phyloP scores from a whole-genome alignment of 2,329 filamentous ascomycete species.

The Penicillium sp. region DNA sequence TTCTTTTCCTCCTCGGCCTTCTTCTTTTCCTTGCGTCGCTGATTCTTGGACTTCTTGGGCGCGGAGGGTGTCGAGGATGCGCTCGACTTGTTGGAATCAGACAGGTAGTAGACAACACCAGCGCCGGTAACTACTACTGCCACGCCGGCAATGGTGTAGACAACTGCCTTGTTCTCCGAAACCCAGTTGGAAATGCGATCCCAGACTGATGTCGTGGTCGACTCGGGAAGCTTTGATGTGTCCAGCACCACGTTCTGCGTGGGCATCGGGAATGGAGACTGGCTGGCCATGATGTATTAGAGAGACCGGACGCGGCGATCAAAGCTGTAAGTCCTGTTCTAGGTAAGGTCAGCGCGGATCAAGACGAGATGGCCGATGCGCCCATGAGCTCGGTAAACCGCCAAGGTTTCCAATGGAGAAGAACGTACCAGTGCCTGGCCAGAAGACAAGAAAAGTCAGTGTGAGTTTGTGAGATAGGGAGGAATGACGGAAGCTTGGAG shows the following conservation, averaged over 20 bases:
- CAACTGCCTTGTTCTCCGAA: slow-evolving; percentile 88
- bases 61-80: slow-evolving; percentile 25
- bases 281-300: slow-evolving; percentile 37
- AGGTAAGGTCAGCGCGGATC: background rate
- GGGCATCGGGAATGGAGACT: slow-evolving; percentile 32
- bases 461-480: slow-evolving; percentile 27
- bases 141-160: slow-evolving; percentile 93
- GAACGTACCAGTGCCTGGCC: slow-evolving; percentile 21
- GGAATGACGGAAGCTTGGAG: slow-evolving; percentile 25
- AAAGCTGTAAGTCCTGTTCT: slow-evolving; percentile 19
- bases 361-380: background rate
- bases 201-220: slow-evolving; percentile 66
- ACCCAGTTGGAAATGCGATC: slow-evolving; percentile 87
- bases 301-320: slow-evolving; percentile 17
- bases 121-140: slow-evolving; percentile 87
- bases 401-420: background rate
- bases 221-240: slow-evolving; percentile 38
- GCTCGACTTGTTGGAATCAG: slow-evolving; percentile 45
- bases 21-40: slow-evolving; percentile 68
- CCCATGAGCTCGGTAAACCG: background rate
- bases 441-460: slow-evolving; percentile 14
- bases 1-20: slow-evolving; percentile 50
- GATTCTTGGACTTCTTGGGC: slow-evolving; percentile 77
- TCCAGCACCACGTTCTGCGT: slow-evolving; percentile 36
- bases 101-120: slow-evolving; percentile 86